phyloP scores from a whole-genome alignment of 768 basidiomycete species.

The Tylopilus intermedius region DNA sequence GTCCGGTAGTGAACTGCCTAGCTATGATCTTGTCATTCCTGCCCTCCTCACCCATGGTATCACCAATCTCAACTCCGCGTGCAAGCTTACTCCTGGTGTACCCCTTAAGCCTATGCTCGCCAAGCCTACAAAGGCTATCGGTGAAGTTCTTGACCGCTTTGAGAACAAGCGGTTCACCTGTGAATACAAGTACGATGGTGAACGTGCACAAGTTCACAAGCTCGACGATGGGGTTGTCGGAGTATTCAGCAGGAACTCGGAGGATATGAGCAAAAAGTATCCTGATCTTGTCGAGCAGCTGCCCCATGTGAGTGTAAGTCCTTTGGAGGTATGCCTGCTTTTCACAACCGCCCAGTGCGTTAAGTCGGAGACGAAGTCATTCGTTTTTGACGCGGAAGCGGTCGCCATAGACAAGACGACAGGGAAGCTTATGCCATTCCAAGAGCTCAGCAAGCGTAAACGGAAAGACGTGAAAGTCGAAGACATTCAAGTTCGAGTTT shows the following conservation, averaged over 20 bases:
- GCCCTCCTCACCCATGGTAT: constrained; percentile 79
- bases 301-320: constrained; percentile 55
- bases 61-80: constrained; percentile 59
- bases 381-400: constrained; percentile 94
- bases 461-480: constrained; percentile 97
- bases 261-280: constrained; percentile 99
- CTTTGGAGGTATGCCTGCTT: not conserved
- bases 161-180: constrained; percentile 95
- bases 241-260: constrained; percentile 97
- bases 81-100: constrained; percentile 92
- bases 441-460: constrained; percentile 90
- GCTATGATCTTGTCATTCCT: constrained; percentile 88
- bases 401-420: constrained; percentile 89
- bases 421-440: constrained; percentile 92
- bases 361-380: constrained; percentile 76
- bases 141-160: constrained; percentile 94
- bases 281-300: constrained; percentile 96
- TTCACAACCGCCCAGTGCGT: constrained; percentile 57
- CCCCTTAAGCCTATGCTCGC: constrained; percentile 99
- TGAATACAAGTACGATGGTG: constrained; percentile 99
- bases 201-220: constrained; percentile 92
- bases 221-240: constrained; percentile 75
- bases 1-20: constrained; percentile 76
- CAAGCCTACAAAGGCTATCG: constrained; percentile 97
- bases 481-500: constrained; percentile 95